Evolutionary conservation across 1,284 basidiomycete species (phyloP), one percentile per base, ranked within the genome.

Genomic region (Tetrapyrgos nigripes): DNA sequence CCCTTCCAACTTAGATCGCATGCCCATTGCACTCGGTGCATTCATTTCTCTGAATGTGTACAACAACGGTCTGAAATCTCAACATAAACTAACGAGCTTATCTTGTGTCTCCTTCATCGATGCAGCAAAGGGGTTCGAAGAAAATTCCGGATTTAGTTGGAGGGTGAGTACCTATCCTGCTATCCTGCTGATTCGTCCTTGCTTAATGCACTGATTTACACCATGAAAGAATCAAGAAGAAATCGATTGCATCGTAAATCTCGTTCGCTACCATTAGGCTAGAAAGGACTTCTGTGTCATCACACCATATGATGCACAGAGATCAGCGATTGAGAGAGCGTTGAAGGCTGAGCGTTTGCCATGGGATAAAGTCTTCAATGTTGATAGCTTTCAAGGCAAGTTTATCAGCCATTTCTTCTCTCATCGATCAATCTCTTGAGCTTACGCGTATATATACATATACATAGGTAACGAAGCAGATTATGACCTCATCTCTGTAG

Each of bases 301-400:
- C 54, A 86, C 83, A 0, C 83, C 83, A 0, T 86, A 86, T 59
- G 84, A 86, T 64, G 78, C 80, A 3, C 84, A 86, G 67, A 68
- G 84, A 14, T 74, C 69, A 19, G 66, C 67, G 0, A 71, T 86
- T 24, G 77, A 83, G 64, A 68, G 62, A n/a, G 67, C 65, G 8
- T 68, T 85, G 44, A 75, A 79, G 56, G 59, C 50, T 0, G 66
- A 66, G 50, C 66, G 69, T 1, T 68, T 85, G 3, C 65, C 67
- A 10, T 82, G 78, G 77, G 63, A 78, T 29, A 64, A 75, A 31
- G 80, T 81, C 6, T 85, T 82, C 71, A 83, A 83, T 67, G 78
- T 85, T 17, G 83, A 85, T 61, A 81, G 81, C 50, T 82, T 80
- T 60, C 79, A 82, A 73, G 80, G 79, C 79, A n/a, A 51, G 35